Conservation (phyloP, 768 basidiomycete genomes). For the Rickenella mellea region DNA sequence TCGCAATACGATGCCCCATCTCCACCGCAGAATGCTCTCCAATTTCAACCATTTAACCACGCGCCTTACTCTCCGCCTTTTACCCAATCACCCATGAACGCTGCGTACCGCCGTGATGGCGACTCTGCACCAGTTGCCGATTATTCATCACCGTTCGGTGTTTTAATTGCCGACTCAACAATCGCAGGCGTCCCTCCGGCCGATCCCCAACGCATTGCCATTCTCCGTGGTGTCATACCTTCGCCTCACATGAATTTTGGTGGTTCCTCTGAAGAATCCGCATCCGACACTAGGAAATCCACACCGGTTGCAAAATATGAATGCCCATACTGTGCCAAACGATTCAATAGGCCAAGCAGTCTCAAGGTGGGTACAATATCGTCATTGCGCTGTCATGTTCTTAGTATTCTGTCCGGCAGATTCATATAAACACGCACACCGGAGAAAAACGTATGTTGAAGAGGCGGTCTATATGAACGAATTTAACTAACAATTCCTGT, state of each 20-base stretch:
- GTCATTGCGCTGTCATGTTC: background rate
- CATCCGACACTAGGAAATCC: background rate
- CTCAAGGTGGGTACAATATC: conserved; percentile 44
- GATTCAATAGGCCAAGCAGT: conserved; percentile 76
- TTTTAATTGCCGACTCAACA: background rate
- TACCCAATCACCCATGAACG: background rate
- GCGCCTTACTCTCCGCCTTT: background rate
- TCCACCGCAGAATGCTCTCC: background rate
- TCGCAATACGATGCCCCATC: no score
- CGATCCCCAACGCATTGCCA: background rate
- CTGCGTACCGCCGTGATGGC: background rate
- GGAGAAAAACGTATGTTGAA: conserved; percentile 68
- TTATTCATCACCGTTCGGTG: background rate
- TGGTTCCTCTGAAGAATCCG: background rate
- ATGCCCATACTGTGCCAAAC: conserved; percentile 70
- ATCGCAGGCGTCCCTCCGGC: background rate
- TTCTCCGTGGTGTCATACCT: background rate
- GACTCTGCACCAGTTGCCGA: background rate
- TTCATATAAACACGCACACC: conserved; percentile 78
- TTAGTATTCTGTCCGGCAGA: conserved; percentile 31
- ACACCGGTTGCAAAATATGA: conserved; percentile 49
- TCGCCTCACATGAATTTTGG: background rate
- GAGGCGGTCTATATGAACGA: background rate
- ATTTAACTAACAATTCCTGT: conserved; percentile 8
- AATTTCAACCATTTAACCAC: background rate